Evolutionary conservation across 2,329 filamentous ascomycete genomes (phyloP).

Genomic region (Scopulariopsis brevicaulis): DNA sequence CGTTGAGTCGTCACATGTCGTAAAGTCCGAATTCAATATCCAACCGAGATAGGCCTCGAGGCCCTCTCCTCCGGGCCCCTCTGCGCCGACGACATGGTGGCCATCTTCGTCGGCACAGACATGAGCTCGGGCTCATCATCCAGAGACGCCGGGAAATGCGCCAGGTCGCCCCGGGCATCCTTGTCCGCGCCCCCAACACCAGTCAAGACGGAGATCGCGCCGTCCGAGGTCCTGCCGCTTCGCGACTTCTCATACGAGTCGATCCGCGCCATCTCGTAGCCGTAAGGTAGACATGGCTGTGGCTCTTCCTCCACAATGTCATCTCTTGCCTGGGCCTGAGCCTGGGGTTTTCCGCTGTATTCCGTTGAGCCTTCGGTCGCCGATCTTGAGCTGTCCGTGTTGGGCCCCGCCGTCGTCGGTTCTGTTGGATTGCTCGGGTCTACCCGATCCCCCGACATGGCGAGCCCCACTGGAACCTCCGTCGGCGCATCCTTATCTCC

Average conservation of each 20-base stretch:
- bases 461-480: not conserved
- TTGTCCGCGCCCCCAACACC: slow-evolving; percentile 1
- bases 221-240: not conserved
- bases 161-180: not conserved
- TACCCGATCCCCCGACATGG: not conserved
- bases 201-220: not conserved
- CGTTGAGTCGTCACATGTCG: not conserved
- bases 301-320: not conserved
- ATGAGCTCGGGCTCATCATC: not conserved
- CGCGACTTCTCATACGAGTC: not conserved
- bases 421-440: slow-evolving; percentile 1
- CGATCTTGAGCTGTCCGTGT: not conserved
- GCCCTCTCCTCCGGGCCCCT: not conserved
- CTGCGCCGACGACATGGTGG: not conserved
- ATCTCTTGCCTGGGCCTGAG: not conserved
- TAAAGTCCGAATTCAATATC: not conserved
- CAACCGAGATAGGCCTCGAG: not conserved
- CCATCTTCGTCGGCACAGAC: not conserved
- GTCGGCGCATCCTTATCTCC: not conserved
- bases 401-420: not conserved
- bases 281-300: not conserved
- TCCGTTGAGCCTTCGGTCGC: not conserved
- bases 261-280: not conserved
- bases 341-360: not conserved
- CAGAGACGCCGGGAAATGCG: not conserved